Evolutionary conservation across 73 alveolate species (phyloP), one percentile per base, ranked within the genome.

Genomic region (Uronychia setigera): DNA sequence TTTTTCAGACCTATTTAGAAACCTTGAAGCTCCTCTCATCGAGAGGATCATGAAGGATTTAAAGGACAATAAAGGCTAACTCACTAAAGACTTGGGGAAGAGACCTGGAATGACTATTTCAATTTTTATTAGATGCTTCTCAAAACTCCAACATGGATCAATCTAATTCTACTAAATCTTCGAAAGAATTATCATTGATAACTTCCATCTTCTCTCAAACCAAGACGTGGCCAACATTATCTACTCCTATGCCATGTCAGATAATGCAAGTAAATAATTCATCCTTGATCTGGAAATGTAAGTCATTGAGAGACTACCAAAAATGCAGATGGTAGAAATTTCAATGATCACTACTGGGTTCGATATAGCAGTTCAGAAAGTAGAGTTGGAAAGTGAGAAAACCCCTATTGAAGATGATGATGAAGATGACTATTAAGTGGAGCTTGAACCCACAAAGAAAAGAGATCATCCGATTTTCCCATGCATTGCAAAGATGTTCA

Each of bases 121-220:
- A n/a, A n/a, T 59, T 33, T 19, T 74, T 46, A 78, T 86, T 1
- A 26, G 32, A 31, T 33, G 84, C 67, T 86, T 78, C 57, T 5
- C 84, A 11, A 86, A 79, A 77, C n/a, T 74, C 58, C 59, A 86
- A 79, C 79, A 86, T 79, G 92, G 92, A 29, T 86, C 92, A 28
- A 9, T 31, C 1, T 32, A 86, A 32, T 86, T 86, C 76, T 86
- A 79, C 46, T 58, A 79, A 34, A 86, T 86, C 14, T 31, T 86
- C 33, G 92, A 86, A 59, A 78, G 57, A 28, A 80, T 46, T 59
- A 78, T 86, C 9, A 29, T 86, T 9, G 77, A 59, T 0, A 31
- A n/a, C 46, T 35, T 32, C 35, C 83, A 86, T 32, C 32, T 31
- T 46, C 79, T 86, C 33, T 78, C 32, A 29, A 19, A 80, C 19